These are phyloP conservation scores for Ogataea dorogensis DNA, from an alignment of 805 yeast species.

Conservation along the genomic window DNA sequence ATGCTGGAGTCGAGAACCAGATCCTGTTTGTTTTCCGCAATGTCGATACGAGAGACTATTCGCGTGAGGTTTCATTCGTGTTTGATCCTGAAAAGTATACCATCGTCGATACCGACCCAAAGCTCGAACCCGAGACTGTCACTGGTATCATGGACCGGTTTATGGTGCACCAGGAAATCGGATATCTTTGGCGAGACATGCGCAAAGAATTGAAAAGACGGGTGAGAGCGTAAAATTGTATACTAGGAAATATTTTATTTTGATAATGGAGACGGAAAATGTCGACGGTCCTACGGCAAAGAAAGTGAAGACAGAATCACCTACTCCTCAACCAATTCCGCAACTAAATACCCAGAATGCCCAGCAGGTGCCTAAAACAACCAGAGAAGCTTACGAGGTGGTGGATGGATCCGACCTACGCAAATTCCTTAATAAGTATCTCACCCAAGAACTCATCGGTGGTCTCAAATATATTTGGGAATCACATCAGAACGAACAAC, in stretches of 20 bases:
- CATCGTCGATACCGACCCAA: conserved; percentile 38
- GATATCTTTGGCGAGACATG: conserved; percentile 35
- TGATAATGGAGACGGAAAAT: conserved; percentile 7
- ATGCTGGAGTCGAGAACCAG: conserved; percentile 32
- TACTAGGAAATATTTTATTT: conserved; percentile 3
- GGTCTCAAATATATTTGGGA: conserved; percentile 38
- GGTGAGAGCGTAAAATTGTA: conserved; percentile 8
- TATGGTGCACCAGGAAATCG: conserved; percentile 31
- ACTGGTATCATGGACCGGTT: conserved; percentile 23
- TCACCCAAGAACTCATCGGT: conserved; percentile 44
- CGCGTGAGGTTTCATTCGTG: conserved; percentile 43
- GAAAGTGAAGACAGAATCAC: conserved; percentile 21
- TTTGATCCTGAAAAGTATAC: conserved; percentile 39
- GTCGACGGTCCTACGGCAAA: conserved; percentile 10
- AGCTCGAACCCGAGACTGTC: conserved; percentile 25
- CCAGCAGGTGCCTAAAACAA: conserved; percentile 13
- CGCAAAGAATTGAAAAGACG: conserved; percentile 25
- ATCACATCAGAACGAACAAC: conserved; percentile 22
- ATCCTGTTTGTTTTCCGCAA: conserved; percentile 45
- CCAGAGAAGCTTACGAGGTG: conserved; percentile 35
- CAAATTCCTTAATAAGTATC: conserved; percentile 46
- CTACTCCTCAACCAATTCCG: conserved; percentile 28
- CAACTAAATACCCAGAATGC: conserved; percentile 17
- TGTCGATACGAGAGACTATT: conserved; percentile 45
- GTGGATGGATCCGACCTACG: conserved; percentile 56